Evolutionary conservation across 2,329 filamentous ascomycete genomes (phyloP).

Genomic region (Scedosporium boydii): DNA sequence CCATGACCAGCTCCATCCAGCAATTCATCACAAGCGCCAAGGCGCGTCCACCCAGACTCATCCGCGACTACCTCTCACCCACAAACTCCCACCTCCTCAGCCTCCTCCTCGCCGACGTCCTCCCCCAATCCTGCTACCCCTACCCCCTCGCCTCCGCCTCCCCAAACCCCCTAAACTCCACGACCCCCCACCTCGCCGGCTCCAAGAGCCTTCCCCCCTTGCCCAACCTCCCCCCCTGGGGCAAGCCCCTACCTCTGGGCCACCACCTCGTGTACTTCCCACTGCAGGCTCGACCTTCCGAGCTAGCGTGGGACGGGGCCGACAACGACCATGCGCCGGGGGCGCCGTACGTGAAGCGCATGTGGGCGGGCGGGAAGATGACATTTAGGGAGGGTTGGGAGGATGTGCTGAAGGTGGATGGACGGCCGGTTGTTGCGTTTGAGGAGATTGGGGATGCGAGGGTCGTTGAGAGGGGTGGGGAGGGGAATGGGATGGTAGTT

Average conservation of each 20-base stretch:
- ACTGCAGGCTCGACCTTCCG: slow-evolving; percentile 48
- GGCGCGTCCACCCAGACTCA: slow-evolving; percentile 18
- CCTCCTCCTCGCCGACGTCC: slow-evolving; percentile 47
- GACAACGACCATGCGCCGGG: slow-evolving; percentile 72
- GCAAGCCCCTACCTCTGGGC: slow-evolving; percentile 44
- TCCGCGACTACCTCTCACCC: slow-evolving; percentile 39
- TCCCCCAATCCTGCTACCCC: slow-evolving; percentile 23
- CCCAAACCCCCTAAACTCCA: slow-evolving; percentile 8
- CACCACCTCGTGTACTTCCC: slow-evolving; percentile 89
- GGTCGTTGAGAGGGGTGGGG: slow-evolving; percentile 19
- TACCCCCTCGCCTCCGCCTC: slow-evolving; percentile 8
- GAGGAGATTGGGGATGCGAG: slow-evolving; percentile 34
- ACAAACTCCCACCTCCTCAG: slow-evolving; percentile 57
- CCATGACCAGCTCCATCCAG: slow-evolving; percentile 1
- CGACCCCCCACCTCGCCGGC: slow-evolving; percentile 14
- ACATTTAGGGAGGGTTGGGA: slow-evolving; percentile 32
- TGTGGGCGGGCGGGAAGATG: slow-evolving; percentile 83
- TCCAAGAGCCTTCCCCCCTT: slow-evolving; percentile 1
- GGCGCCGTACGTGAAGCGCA: slow-evolving; percentile 54
- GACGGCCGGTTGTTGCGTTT: slow-evolving; percentile 28
- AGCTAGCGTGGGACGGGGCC: slow-evolving; percentile 73
- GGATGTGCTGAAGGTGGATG: slow-evolving; percentile 26
- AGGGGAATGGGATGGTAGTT: slow-evolving; percentile 33
- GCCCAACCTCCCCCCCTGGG: neutral
- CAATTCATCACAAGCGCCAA: slow-evolving; percentile 7